Evolutionary conservation across 1,139 yeast genomes (phyloP), one percentile per base, ranked within the genome.

Genomic region (Petasospora fabianii): DNA sequence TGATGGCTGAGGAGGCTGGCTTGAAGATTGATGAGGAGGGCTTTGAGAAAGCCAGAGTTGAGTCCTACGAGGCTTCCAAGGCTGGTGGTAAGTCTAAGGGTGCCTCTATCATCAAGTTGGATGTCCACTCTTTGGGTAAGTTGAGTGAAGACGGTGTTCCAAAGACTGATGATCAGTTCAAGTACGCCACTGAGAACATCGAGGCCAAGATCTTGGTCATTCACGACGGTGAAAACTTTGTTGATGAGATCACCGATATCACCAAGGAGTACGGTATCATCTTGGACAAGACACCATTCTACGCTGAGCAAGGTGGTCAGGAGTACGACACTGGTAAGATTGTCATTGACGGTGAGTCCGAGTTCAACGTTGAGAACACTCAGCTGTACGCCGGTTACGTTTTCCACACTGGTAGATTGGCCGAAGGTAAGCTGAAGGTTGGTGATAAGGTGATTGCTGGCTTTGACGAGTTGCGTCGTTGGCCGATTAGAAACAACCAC

Each of bases 221-320:
- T 44, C 83, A 81, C 58, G 75, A 78, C 50, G 90, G 88, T 36
- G 64, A 75, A 35, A 65, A 69, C 35, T 87, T 88, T 54, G 78
- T 77, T 37, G 62, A 62, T 17, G 69, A 61, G 38, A 63, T 73
- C 36, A 56, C 66, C 19, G 71, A 66, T 41, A 49, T 66, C 18
- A 65, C 72, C 34, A 69, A 73, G 53, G 87, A 83, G 59, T 68
- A 75, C 49, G 98, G 98, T 60, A 66, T 92, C 41, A 63, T 92
- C 41, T 73, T 92, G 47, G 95, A 92, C 64, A 82, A 77, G 64
- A 85, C 97, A 26, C 94, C 95, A 60, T 87, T 92, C 67, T 92
- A 92, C 59, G 97, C 98, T 36, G 99, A 92, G 68, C 95, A 86
- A 67, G 99, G 99, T 77, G 99, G 99, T 59, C 99, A 92, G 71